phyloP scores from a whole-genome alignment of 805 yeast genomes.

The Yamadazyma endophytica region DNA sequence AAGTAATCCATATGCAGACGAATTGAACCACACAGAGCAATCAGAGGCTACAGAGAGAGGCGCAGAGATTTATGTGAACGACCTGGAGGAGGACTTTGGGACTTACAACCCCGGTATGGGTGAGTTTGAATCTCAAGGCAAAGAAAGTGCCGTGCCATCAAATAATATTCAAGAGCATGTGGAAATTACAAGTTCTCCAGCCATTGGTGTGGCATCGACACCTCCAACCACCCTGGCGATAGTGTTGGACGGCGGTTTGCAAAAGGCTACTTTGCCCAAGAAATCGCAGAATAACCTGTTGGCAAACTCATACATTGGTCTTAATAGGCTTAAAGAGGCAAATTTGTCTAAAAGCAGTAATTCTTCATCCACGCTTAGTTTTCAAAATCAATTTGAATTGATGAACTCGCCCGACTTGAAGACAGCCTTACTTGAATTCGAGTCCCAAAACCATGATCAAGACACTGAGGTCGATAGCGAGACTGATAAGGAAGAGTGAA shows the following conservation, averaged over 20 bases:
- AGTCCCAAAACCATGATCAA: too few species aligned
- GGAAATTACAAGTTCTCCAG: too few species aligned
- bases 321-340: slow-evolving; percentile 33
- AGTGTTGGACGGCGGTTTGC: too few species aligned
- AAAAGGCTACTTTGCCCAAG: slow-evolving; percentile 33
- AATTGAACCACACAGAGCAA: too few species aligned
- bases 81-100: neutral
- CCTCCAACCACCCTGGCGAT: too few species aligned
- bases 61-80: slow-evolving; percentile 1
- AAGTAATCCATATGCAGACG: slow-evolving; percentile 24
- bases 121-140: too few species aligned
- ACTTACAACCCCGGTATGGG: too few species aligned
- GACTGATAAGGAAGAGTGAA: too few species aligned
- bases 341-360: slow-evolving; percentile 16
- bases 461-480: neutral
- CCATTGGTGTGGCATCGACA: too few species aligned
- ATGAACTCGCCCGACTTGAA: slow-evolving; percentile 23
- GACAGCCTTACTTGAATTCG: slow-evolving; percentile 11
- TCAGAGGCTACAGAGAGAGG: too few species aligned
- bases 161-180: too few species aligned
- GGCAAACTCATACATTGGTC: slow-evolving; percentile 35
- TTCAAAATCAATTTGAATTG: slow-evolving; percentile 1
- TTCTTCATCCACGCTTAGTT: slow-evolving; percentile 8
- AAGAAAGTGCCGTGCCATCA: too few species aligned
- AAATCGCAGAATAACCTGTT: slow-evolving; percentile 21